Percentiles rank a stretch among this genome's conserved stretches.
These are phyloP conservation scores for Ascocoryne sarcoides DNA, from an alignment of 2,329 filamentous ascomycete genomes.

Conservation along the genomic window DNA sequence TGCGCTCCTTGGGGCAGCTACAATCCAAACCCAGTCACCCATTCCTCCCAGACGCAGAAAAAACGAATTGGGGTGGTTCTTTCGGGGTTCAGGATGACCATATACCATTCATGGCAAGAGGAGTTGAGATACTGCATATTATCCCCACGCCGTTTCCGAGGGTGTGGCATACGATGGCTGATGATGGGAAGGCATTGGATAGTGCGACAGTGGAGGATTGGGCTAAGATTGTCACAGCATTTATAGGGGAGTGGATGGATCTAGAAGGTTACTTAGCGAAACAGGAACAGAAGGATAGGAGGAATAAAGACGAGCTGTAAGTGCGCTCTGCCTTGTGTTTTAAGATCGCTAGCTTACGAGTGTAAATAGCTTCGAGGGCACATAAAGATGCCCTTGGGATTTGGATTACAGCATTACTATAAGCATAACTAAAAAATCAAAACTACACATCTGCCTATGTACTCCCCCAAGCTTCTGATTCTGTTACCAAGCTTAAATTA, in stretches of 20 bases:
- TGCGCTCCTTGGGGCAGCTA: constrained; percentile 58
- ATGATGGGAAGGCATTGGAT: constrained; percentile 81
- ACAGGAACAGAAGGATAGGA: constrained; percentile 11
- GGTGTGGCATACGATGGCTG: constrained; percentile 80
- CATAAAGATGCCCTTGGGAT: no score
- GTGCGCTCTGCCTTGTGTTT: constrained; percentile 14
- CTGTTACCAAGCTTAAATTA: no score
- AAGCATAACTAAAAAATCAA: no score
- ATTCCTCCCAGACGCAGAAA: constrained; percentile 62
- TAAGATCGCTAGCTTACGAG: background rate
- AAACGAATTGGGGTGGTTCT: constrained; percentile 39
- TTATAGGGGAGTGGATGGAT: constrained; percentile 89
- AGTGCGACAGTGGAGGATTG: constrained; percentile 75
- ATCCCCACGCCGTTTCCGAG: constrained; percentile 75
- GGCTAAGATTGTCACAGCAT: constrained; percentile 74
- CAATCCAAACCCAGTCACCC: constrained; percentile 45
- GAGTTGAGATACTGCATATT: constrained; percentile 81
- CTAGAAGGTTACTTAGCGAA: constrained; percentile 36
- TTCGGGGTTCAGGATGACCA: constrained; percentile 75
- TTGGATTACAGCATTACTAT: no score
- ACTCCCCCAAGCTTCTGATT: no score
- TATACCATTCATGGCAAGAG: constrained; percentile 76
- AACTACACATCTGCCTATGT: no score
- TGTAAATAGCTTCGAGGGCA: constrained; percentile 4
- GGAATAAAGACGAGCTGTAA: constrained; percentile 27